A percentile compares a stretch with the other conserved stretches of the same genome.
Evolutionary conservation across 306 rosid species (phyloP).

Genomic region (Rosa persica): DNA sequence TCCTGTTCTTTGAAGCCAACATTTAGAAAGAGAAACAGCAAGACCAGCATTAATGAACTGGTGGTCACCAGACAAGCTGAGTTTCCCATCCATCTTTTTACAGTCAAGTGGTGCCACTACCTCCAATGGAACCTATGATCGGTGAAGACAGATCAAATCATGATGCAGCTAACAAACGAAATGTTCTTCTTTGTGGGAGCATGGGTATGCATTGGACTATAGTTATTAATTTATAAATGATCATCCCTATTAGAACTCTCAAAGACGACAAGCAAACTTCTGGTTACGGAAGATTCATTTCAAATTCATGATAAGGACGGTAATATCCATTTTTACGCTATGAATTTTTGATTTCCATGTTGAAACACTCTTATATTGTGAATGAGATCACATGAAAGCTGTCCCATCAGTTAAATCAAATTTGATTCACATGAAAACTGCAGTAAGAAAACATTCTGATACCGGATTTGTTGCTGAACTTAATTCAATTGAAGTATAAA

Average conservation of each 20-base stretch:
- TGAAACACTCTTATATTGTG: background rate
- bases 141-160: conserved; percentile 23
- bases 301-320: background rate
- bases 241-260: background rate
- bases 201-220: background rate
- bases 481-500: background rate
- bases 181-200: background rate
- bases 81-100: conserved; percentile 53
- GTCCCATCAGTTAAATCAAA: background rate
- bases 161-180: background rate
- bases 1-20: conserved; percentile 85
- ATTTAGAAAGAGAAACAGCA: conserved; percentile 69
- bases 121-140: conserved; percentile 54
- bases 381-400: background rate
- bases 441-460: background rate
- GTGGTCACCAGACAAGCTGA: conserved; percentile 71
- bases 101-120: conserved; percentile 49
- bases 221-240: background rate
- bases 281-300: background rate
- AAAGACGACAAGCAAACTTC: background rate
- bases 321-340: background rate
- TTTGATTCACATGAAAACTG: background rate
- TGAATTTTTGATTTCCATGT: background rate
- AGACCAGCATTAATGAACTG: conserved; percentile 73
- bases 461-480: background rate